Conservation (phyloP, 2,329 filamentous ascomycete genomes). For the Phaeophleospora eucalypticola region DNA sequence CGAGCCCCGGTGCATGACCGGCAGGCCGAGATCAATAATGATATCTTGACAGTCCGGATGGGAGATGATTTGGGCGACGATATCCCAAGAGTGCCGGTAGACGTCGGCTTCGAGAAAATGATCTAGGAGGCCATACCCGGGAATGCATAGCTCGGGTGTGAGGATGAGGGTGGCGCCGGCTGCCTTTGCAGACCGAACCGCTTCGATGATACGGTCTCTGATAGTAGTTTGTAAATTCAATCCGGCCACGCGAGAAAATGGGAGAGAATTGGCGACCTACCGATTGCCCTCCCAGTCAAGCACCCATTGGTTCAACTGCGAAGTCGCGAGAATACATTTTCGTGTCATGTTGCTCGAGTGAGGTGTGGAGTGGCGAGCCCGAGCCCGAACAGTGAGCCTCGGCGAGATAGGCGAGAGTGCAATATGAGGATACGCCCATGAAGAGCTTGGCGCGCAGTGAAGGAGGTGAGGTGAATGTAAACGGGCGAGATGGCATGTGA, state of each 20-base stretch:
- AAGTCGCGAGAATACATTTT: conserved; percentile 41
- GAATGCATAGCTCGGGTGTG: conserved; percentile 48
- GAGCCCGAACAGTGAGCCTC: too few relatives aligned
- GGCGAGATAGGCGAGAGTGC: too few relatives aligned
- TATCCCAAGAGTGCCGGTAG: conserved; percentile 52
- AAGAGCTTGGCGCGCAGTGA: too few relatives aligned
- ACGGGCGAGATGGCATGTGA: background rate
- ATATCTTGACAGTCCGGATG: conserved; percentile 62
- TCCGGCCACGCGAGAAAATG: too few relatives aligned
- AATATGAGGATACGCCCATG: too few relatives aligned
- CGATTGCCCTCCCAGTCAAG: conserved; percentile 63
- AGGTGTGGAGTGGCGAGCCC: too few relatives aligned
- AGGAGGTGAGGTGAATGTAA: background rate
- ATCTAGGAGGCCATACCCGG: conserved; percentile 65
- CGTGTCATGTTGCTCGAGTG: conserved; percentile 31
- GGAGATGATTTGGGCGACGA: conserved; percentile 57
- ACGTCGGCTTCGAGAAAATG: conserved; percentile 51
- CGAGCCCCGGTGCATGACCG: conserved; percentile 58
- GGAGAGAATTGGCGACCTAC: too few relatives aligned
- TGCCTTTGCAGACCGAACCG: conserved; percentile 57
- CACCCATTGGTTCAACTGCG: conserved; percentile 43
- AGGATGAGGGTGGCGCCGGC: conserved; percentile 58
- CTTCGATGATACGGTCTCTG: conserved; percentile 60
- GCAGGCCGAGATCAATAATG: conserved; percentile 51
- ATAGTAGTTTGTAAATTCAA: too few relatives aligned